Base-by-base conservation (phyloP, 2,329 filamentous ascomycete genomes). In the Lecanicillium sp. region DNA sequence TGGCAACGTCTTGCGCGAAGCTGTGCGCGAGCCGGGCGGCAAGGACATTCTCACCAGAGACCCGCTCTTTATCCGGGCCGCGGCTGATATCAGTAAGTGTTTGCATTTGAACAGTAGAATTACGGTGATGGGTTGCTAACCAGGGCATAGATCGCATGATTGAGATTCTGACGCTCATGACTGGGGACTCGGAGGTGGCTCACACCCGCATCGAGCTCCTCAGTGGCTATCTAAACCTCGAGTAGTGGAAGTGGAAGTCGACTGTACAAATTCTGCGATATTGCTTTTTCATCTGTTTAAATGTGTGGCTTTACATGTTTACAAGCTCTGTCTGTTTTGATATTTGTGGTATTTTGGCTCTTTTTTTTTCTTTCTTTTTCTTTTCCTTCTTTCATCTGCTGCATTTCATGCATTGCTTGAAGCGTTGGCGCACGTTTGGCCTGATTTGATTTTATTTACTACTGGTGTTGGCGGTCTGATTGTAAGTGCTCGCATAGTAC, bases 101-200 rank as follows among this genome's bases (percentile, higher is more conserved):
- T 29, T 44, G n/a, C n/a, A n/a, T n/a, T n/a, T n/a, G n/a, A n/a
- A n/a, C 29, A 39, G 36, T 24, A 37, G 42, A 19, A 32, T 52
- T 15, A 24, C n/a, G n/a, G n/a, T n/a, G n/a, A n/a, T n/a, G n/a
- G n/a, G n/a, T 30, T 41, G 26, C 49, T 50, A 26, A 45, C 26
- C 48, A 44, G 15, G 12, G 7, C n/a, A 11, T 50, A 82, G 77
- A 70, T 35, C 71, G 73, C 51, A 83, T 84, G 79, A 76, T 84
- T 23, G 71, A 82, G 46, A 83, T 84, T 42, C 76, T 84, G 77
- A 70, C 76, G 48, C 57, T 70, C 14, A 81, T 82, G 71, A 72
- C 73, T 20, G 73, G 79, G 40, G 78, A 77, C 1, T 79, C 76
- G 11, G 74, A 80, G 20, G 77, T 83, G 14, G 79, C 80, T 4